phyloP scores from a whole-genome alignment of 2,329 filamentous ascomycete species.

The Escovopsis sp. region DNA sequence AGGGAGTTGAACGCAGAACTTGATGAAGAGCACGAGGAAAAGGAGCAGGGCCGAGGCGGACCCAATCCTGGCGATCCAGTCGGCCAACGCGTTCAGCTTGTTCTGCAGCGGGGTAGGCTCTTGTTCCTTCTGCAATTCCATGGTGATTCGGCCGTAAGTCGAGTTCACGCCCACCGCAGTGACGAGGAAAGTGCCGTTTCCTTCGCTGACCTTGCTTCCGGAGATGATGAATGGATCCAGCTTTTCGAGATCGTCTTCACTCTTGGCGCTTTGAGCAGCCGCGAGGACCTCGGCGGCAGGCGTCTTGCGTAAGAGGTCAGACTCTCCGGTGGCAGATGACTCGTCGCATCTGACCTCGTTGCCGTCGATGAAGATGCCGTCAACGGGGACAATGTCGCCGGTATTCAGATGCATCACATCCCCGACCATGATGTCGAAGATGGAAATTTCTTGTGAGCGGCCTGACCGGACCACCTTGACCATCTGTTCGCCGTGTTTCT shows the following conservation, averaged over 20 bases:
- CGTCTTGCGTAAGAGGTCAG: constrained; percentile 56
- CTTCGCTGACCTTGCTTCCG: constrained; percentile 32
- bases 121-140: constrained; percentile 36
- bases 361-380: constrained; percentile 51
- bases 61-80: constrained; percentile 26
- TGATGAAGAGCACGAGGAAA: constrained; percentile 48
- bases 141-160: constrained; percentile 39
- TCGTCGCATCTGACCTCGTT: constrained; percentile 49
- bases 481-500: constrained; percentile 46
- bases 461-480: constrained; percentile 55
- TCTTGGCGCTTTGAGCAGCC: constrained; percentile 31
- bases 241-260: constrained; percentile 27
- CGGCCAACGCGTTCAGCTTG: constrained; percentile 29
- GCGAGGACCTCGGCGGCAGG: constrained; percentile 40
- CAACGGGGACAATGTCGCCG: constrained; percentile 56
- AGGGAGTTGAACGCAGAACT: constrained; percentile 52
- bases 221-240: constrained; percentile 53
- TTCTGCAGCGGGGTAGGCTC: constrained; percentile 40
- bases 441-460: constrained; percentile 45
- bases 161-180: constrained; percentile 42
- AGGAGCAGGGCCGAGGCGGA: constrained; percentile 51
- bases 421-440: constrained; percentile 54
- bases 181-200: constrained; percentile 37
- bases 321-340: constrained; percentile 60
- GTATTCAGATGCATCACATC: constrained; percentile 56